A percentile compares a stretch with the other conserved stretches of the same genome.
Conservation (phyloP, 352 stramenopile genomes). For the Phytophthora cajani region DNA sequence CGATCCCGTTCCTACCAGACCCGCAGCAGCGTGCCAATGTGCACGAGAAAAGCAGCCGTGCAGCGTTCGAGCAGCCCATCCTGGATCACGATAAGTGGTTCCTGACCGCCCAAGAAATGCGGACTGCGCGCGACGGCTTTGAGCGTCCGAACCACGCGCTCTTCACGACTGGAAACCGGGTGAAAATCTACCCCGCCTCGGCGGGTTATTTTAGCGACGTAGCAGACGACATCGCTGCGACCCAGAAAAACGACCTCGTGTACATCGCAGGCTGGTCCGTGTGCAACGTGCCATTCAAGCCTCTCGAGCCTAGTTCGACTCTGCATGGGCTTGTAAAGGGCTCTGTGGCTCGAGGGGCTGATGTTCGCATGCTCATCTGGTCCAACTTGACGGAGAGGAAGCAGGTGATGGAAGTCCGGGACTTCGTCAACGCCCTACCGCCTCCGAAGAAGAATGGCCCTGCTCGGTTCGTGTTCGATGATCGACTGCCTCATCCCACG, state of each 20-base stretch:
- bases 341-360: constrained; percentile 35
- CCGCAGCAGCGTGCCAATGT: constrained; percentile 13
- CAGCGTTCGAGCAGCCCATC: constrained; percentile 39
- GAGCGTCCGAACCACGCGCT: constrained; percentile 37
- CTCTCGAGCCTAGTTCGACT: constrained; percentile 26
- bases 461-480: constrained; percentile 54
- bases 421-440: constrained; percentile 48
- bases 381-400: constrained; percentile 50
- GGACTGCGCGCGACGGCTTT: constrained; percentile 37
- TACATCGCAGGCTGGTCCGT: constrained; percentile 62
- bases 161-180: constrained; percentile 45
- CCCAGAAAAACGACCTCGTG: constrained; percentile 28
- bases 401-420: constrained; percentile 49
- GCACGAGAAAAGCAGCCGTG: not conserved
- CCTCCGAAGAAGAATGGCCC: constrained; percentile 18
- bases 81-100: constrained; percentile 57
- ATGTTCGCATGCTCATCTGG: constrained; percentile 57
- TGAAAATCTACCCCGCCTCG: constrained; percentile 42
- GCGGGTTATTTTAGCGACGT: constrained; percentile 51
- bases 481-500: constrained; percentile 51
- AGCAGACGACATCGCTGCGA: constrained; percentile 40
- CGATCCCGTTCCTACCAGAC: constrained; percentile 16
- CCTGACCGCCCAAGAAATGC: constrained; percentile 55
- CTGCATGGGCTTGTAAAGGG: constrained; percentile 41
- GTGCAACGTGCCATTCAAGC: constrained; percentile 57